Evolutionary conservation across 2,329 filamentous ascomycete species (phyloP).

Genomic region (Sporothrix schenckii): DNA sequence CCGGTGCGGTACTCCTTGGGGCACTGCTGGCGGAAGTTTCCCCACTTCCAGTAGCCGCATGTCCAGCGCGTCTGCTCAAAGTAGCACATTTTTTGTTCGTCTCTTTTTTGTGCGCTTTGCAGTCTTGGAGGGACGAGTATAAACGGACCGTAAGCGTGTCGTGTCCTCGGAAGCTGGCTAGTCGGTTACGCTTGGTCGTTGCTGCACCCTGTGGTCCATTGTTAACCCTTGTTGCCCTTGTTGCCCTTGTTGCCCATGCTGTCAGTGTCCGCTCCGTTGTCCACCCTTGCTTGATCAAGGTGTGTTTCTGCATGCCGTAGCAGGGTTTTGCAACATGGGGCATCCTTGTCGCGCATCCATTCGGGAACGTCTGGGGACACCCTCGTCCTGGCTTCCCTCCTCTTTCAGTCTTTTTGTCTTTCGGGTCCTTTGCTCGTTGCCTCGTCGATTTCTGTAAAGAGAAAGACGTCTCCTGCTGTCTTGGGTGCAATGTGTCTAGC

Average conservation of each 20-base stretch:
- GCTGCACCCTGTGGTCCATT: constrained; percentile 17
- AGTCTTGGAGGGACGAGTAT: no score
- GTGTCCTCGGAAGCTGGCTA: constrained; percentile 15
- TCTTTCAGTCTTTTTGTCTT: not conserved
- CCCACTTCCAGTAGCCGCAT: constrained; percentile 95
- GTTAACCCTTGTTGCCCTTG: not conserved
- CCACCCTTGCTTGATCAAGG: constrained; percentile 10
- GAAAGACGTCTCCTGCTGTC: not conserved
- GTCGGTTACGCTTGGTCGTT: constrained; percentile 5
- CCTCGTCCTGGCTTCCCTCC: not conserved
- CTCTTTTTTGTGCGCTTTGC: not conserved
- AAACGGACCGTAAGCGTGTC: not conserved
- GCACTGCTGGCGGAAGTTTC: constrained; percentile 89
- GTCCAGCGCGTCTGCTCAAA: constrained; percentile 85
- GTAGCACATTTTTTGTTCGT: constrained; percentile 70
- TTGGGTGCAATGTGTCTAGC: not conserved
- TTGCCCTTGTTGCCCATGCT: not conserved
- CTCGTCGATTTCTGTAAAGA: not conserved
- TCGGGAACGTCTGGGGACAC: constrained; percentile 5
- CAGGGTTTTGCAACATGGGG: constrained; percentile 17
- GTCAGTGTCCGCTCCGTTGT: not conserved
- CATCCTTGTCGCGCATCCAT: constrained; percentile 23
- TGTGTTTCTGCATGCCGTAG: constrained; percentile 17
- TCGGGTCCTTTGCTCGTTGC: not conserved
- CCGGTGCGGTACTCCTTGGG: constrained; percentile 93